A percentile compares a stretch with the other conserved stretches of the same genome.
Conservation (phyloP, 2,329 filamentous ascomycete genomes). For the Falciphora oryzae region DNA sequence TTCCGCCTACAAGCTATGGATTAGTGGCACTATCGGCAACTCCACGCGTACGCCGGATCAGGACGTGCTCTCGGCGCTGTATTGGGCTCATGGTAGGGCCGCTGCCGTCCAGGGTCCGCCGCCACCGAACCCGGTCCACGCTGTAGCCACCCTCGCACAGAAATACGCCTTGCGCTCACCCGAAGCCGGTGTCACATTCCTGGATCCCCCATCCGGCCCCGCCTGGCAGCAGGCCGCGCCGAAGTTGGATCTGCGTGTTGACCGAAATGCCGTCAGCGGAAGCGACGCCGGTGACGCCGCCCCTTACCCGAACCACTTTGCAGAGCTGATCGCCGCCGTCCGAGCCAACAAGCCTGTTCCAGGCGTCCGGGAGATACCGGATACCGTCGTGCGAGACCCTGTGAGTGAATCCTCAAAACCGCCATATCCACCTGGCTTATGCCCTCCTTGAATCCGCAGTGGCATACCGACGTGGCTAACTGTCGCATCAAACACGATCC, state of each 20-base stretch:
- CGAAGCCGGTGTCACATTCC: not conserved
- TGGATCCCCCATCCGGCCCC: slow-evolving; percentile 16
- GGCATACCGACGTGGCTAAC: not conserved
- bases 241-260: slow-evolving; percentile 38
- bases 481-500: not conserved
- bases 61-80: slow-evolving; percentile 16
- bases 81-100: slow-evolving; percentile 27
- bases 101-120: slow-evolving; percentile 1
- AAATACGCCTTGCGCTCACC: not conserved
- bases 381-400: slow-evolving; percentile 67
- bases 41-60: slow-evolving; percentile 12
- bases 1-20: slow-evolving; percentile 16
- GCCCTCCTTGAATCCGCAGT: not conserved
- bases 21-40: slow-evolving; percentile 12
- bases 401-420: slow-evolving; percentile 35
- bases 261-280: slow-evolving; percentile 22
- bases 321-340: slow-evolving; percentile 79
- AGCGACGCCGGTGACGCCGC: slow-evolving; percentile 29
- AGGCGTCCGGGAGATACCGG: slow-evolving; percentile 80
- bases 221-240: slow-evolving; percentile 47
- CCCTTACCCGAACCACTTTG: slow-evolving; percentile 78
- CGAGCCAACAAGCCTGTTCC: slow-evolving; percentile 77
- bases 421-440: not conserved
- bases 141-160: not conserved
- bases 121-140: slow-evolving; percentile 4